Evolutionary conservation across 2,329 filamentous ascomycete species (phyloP), one percentile per base, ranked within the genome.

Genomic region (Leptographium lundbergii): DNA sequence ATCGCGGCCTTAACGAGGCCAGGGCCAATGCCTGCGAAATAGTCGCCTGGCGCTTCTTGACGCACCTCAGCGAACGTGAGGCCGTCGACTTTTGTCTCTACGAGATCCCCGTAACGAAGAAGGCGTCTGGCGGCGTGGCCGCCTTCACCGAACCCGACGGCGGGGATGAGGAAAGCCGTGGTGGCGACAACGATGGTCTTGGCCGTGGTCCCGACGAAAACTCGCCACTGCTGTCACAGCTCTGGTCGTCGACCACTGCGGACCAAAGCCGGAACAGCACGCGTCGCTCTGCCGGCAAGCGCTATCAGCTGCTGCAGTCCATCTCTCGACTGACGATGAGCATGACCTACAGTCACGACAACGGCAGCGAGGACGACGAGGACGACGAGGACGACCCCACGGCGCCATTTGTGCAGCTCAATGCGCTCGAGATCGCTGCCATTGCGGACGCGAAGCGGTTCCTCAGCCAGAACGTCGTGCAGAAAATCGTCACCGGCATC

Each of bases 361-460:
- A 75, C 6, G 77, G 80, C 19, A 76, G 80, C 11, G 69, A 74
- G 13, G 69, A 70, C 50, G 73, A 73, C 54, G 69, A 70, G 48
- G 73, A 73, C 54, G 75, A 76, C 4, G 76, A 80, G 4, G 72
- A 75, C 9, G 81, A 88, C 56, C 82, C 87, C 32, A 87, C 86
- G 0, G 79, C 82, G 0, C 81, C 85, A 1, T 95, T 95, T 69
- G 83, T 84, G 42, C 85, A 86, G 22, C 77, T 96, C 54, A 96
- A 94, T 69, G 90, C 89, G 1, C 77, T 97, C 19, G 90, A 95
- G 69, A 91, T 95, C 66, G 90, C 89, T 29, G 85, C 87, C 53
- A 84, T 95, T 24, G 86, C 86, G 14, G 81, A 88, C 60, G 88
- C 89, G 34, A 95, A 95, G 73, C 87, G 87, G 53, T 95, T 95